A percentile compares a stretch with the other conserved stretches of the same genome.
phyloP scores from a whole-genome alignment of 2,329 filamentous ascomycete species.

The Phaeosphaeriaceae sp. region DNA sequence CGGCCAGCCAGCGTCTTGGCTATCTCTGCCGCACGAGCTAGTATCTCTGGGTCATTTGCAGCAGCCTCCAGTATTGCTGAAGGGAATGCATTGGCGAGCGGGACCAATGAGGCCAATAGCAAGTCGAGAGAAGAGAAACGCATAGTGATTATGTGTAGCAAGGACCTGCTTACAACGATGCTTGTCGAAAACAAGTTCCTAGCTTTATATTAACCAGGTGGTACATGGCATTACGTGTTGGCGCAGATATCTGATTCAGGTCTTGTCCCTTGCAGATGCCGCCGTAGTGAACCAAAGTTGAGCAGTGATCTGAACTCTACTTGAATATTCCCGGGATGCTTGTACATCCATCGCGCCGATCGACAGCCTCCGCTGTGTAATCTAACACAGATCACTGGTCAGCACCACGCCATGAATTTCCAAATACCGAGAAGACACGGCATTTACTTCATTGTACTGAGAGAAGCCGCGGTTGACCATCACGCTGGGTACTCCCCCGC shows the following conservation, averaged over 20 bases:
- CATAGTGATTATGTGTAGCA: constrained; percentile 14
- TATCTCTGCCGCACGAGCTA: constrained; percentile 24
- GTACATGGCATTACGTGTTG: not conserved
- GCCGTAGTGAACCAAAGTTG: not conserved
- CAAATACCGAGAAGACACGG: not conserved
- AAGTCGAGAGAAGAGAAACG: constrained; percentile 17
- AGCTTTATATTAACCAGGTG: constrained; percentile 1
- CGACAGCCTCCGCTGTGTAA: not conserved
- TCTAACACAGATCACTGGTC: not conserved
- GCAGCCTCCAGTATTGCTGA: constrained; percentile 29
- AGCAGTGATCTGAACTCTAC: not conserved
- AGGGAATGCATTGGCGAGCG: constrained; percentile 26
- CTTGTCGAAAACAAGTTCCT: not conserved
- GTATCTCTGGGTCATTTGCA: constrained; percentile 21
- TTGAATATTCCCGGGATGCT: not conserved
- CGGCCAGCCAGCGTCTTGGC: constrained; percentile 16
- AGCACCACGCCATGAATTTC: not conserved
- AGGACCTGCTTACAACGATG: not conserved
- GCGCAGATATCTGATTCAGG: not conserved
- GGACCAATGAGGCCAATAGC: constrained; percentile 14
- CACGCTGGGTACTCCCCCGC: constrained; percentile 5
- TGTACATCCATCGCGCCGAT: not conserved
- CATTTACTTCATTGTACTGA: not conserved
- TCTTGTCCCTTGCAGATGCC: not conserved
- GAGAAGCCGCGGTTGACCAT: constrained; percentile 8